These are phyloP conservation scores for Hyaloscypha variabilis DNA, from an alignment of 495 filamentous ascomycete species.

Conservation along the genomic window DNA sequence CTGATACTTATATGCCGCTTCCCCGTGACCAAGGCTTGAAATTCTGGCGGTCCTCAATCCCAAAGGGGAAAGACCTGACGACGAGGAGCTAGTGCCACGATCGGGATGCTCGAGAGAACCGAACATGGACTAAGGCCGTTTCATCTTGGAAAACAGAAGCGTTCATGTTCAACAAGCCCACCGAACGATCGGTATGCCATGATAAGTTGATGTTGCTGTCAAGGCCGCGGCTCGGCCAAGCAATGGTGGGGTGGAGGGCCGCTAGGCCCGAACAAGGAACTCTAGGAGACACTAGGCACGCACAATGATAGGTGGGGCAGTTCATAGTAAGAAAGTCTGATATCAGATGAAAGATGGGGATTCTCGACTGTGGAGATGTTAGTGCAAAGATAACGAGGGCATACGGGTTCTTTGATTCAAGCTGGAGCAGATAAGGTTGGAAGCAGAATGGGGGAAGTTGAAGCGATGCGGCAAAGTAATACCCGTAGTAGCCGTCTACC, in stretches of 20 bases:
- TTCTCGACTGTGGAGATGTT: no score
- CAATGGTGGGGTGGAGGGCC: not conserved
- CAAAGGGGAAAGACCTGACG: conserved; percentile 7
- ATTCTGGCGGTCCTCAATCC: not conserved
- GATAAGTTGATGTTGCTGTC: not conserved
- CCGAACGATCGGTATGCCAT: not conserved
- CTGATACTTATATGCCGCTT: not conserved
- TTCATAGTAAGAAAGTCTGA: no score
- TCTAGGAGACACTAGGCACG: conserved; percentile 7
- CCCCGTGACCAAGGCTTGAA: not conserved
- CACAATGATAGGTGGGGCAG: not conserved
- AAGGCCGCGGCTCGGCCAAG: not conserved
- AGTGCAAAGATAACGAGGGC: no score
- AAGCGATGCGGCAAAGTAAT: no score
- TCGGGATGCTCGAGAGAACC: no score
- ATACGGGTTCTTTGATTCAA: no score
- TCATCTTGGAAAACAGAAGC: not conserved
- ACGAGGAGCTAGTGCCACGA: not conserved
- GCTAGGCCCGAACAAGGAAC: conserved; percentile 4
- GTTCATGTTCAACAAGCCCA: no score
- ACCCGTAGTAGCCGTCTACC: no score
- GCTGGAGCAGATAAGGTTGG: no score
- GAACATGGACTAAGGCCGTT: no score
- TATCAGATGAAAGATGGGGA: no score
- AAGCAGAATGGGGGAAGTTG: no score